Evolutionary conservation across 2,329 filamentous ascomycete species (phyloP).

Genomic region (Penicillium rolfsii): DNA sequence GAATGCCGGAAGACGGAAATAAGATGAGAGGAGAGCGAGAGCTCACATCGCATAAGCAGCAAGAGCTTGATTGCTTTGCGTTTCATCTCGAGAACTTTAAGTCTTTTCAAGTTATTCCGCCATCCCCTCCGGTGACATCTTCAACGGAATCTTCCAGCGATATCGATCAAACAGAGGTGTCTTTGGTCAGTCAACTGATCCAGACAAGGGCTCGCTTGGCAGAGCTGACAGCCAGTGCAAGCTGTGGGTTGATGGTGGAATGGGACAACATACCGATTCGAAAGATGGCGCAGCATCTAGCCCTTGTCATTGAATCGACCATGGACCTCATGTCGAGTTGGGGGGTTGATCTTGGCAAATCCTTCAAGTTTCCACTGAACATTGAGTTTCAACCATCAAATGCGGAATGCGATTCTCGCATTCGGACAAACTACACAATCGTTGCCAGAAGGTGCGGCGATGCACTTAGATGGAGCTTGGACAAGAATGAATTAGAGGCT

Average conservation of each 20-base stretch:
- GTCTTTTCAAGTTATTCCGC: slow-evolving; percentile 28
- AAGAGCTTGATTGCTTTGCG: slow-evolving; percentile 40
- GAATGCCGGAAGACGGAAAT: slow-evolving; percentile 37
- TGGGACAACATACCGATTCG: slow-evolving; percentile 38
- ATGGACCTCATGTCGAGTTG: slow-evolving; percentile 36
- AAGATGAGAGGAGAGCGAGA: slow-evolving; percentile 27
- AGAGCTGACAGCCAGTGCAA: slow-evolving; percentile 23
- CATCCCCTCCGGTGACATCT: slow-evolving; percentile 1
- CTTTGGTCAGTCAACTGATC: slow-evolving; percentile 21
- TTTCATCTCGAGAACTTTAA: slow-evolving; percentile 33
- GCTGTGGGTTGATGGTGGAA: slow-evolving; percentile 10
- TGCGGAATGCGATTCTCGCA: slow-evolving; percentile 1
- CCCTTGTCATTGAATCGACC: slow-evolving; percentile 31
- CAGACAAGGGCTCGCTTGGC: slow-evolving; percentile 30
- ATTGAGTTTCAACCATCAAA: slow-evolving; percentile 22
- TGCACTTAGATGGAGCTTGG: slow-evolving; percentile 31
- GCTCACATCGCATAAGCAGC: slow-evolving; percentile 29
- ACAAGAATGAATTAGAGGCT: slow-evolving; percentile 36
- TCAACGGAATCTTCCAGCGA: slow-evolving; percentile 11
- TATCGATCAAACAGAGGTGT: accelerated
- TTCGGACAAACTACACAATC: slow-evolving; percentile 21
- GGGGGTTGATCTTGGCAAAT: slow-evolving; percentile 16
- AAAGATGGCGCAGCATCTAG: slow-evolving; percentile 26
- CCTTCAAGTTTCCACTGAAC: slow-evolving; percentile 24
- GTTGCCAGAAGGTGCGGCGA: slow-evolving; percentile 26